phyloP scores from a whole-genome alignment of 805 yeast genomes.

The Teunomyces barrocoloradensis region DNA sequence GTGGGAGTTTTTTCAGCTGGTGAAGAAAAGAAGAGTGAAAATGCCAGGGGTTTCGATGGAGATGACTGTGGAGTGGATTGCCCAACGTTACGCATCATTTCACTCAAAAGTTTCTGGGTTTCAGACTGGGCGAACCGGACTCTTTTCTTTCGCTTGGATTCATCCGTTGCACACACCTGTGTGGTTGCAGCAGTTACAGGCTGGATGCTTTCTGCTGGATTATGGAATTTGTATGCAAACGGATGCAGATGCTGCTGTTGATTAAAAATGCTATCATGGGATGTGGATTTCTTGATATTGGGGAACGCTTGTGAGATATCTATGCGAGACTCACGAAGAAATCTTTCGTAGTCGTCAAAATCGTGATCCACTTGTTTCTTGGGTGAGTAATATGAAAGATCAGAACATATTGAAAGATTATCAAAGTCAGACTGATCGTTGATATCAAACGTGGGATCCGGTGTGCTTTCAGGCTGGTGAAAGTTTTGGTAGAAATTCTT shows the following conservation, averaged over 20 bases:
- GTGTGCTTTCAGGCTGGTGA: neutral
- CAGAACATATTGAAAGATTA: conserved; percentile 21
- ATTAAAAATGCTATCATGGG: conserved; percentile 23
- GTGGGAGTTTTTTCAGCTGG: conserved; percentile 14
- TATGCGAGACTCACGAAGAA: conserved; percentile 31
- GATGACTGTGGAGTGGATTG: conserved; percentile 2
- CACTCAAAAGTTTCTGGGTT: conserved; percentile 15
- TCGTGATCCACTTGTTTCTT: conserved; percentile 10
- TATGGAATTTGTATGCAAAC: conserved; percentile 30
- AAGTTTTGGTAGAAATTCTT: conserved; percentile 19
- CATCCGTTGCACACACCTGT: neutral
- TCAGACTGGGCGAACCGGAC: conserved; percentile 8
- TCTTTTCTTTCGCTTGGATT: neutral
- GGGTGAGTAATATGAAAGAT: conserved; percentile 21
- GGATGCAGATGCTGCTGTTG: conserved; percentile 4
- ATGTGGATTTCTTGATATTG: conserved; percentile 21
- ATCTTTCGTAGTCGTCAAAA: conserved; percentile 29
- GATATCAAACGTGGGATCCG: conserved; percentile 11
- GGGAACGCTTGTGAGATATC: conserved; percentile 31
- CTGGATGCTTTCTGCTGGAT: conserved; percentile 32
- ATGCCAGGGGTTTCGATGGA: conserved; percentile 9
- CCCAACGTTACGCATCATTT: conserved; percentile 15
- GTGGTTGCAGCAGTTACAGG: conserved; percentile 7
- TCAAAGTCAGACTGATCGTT: conserved; percentile 14
- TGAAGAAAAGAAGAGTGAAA: conserved; percentile 18